Evolutionary conservation across 2,329 filamentous ascomycete species (phyloP).

Genomic region (Neofusicoccum laricinum): DNA sequence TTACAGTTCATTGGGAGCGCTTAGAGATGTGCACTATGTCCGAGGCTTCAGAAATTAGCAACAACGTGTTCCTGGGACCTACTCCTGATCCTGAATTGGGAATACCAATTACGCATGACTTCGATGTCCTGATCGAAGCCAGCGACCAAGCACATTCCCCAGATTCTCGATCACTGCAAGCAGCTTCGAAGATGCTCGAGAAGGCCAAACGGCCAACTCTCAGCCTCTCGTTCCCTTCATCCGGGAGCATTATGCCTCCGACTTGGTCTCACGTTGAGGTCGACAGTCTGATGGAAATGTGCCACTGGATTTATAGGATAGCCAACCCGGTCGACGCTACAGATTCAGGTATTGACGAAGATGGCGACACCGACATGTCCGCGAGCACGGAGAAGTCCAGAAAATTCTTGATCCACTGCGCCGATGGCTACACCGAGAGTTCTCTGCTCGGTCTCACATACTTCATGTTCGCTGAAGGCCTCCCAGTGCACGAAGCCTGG

Average conservation of each 20-base stretch:
- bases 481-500: constrained; percentile 81
- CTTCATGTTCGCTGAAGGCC: constrained; percentile 84
- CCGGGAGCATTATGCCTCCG: constrained; percentile 84
- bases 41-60: constrained; percentile 78
- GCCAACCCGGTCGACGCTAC: constrained; percentile 52
- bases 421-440: constrained; percentile 94
- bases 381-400: constrained; percentile 42
- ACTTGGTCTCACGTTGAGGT: constrained; percentile 80
- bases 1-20: constrained; percentile 71
- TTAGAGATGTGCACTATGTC: constrained; percentile 94
- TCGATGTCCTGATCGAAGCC: constrained; percentile 84
- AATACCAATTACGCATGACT: constrained; percentile 53
- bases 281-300: constrained; percentile 80
- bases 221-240: constrained; percentile 82
- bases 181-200: constrained; percentile 57
- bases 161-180: constrained; percentile 63
- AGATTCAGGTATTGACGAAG: constrained; percentile 39
- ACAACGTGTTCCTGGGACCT: constrained; percentile 87
- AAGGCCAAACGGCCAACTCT: constrained; percentile 46
- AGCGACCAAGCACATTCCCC: constrained; percentile 78
- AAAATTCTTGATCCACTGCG: constrained; percentile 86
- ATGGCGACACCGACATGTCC: constrained; percentile 53
- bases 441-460: constrained; percentile 88
- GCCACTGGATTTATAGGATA: constrained; percentile 84
- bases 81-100: constrained; percentile 67